phyloP scores from a whole-genome alignment of 345 rosid genomes.

The Hibiscus syriacus region DNA sequence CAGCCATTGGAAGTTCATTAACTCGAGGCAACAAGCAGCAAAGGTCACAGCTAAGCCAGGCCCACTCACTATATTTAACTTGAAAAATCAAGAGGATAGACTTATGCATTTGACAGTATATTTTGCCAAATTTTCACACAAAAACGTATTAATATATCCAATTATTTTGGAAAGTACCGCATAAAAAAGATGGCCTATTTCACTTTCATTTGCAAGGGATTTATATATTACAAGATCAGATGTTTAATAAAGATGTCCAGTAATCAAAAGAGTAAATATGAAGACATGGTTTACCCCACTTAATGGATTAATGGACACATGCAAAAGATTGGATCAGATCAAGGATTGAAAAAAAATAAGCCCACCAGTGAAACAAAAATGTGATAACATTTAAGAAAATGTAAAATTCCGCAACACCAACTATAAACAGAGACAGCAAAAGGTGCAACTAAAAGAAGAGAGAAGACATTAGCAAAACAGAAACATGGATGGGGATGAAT shows the following conservation, averaged over 20 bases:
- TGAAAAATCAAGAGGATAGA: no score
- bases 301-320: not conserved
- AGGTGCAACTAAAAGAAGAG: not conserved
- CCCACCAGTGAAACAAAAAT: not conserved
- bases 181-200: not conserved
- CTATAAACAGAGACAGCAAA: not conserved
- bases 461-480: not conserved
- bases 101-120: not conserved
- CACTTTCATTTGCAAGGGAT: not conserved
- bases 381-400: not conserved
- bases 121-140: not conserved
- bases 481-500: no score
- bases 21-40: conserved; percentile 1
- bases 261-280: not conserved
- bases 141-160: not conserved
- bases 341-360: not conserved
- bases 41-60: not conserved
- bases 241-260: not conserved
- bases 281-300: not conserved
- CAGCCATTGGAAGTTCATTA: not conserved
- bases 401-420: not conserved
- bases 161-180: not conserved
- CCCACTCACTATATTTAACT: not conserved
- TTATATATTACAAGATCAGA: not conserved
- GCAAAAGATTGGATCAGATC: not conserved